Percentiles rank a stretch among this genome's conserved stretches.
These are phyloP conservation scores for Diaporthe sp. DNA, from an alignment of 2,329 filamentous ascomycete species.

Conservation along the genomic window DNA sequence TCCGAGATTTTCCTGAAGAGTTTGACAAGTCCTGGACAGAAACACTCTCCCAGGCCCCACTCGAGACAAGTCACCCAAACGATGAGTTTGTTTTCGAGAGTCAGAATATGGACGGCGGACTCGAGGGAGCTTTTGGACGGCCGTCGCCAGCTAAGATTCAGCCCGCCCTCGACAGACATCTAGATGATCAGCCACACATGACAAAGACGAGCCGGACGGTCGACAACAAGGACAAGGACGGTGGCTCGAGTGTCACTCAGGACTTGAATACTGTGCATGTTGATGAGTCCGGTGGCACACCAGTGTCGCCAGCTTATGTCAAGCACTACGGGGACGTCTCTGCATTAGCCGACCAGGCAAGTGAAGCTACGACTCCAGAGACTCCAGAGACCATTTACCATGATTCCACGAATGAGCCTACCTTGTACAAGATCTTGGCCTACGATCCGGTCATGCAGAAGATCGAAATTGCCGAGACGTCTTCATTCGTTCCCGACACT, in stretches of 20 bases:
- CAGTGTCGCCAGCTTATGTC: conserved; percentile 53
- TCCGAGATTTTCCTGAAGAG: conserved; percentile 67
- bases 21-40: conserved; percentile 59
- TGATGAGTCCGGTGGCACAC: conserved; percentile 56
- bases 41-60: conserved; percentile 28
- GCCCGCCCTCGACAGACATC: conserved; percentile 46
- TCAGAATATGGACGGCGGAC: conserved; percentile 39
- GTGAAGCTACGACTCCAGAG: conserved; percentile 21
- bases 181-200: not conserved
- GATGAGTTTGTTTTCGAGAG: not conserved
- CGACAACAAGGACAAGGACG: conserved; percentile 51
- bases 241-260: conserved; percentile 61
- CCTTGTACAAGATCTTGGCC: conserved; percentile 75
- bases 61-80: conserved; percentile 32
- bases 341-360: conserved; percentile 40
- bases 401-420: conserved; percentile 38
- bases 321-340: conserved; percentile 50
- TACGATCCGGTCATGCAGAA: conserved; percentile 72
- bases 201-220: conserved; percentile 47
- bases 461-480: conserved; percentile 72
- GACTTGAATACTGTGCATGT: conserved; percentile 63
- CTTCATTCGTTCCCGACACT: conserved; percentile 64
- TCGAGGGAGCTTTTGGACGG: conserved; percentile 33
- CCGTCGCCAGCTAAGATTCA: conserved; percentile 42
- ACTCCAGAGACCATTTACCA: not conserved